A percentile compares a stretch with the other conserved stretches of the same genome.
These are phyloP conservation scores for Kwoniella heveanensis DNA, from an alignment of 768 basidiomycete species.

Conservation along the genomic window DNA sequence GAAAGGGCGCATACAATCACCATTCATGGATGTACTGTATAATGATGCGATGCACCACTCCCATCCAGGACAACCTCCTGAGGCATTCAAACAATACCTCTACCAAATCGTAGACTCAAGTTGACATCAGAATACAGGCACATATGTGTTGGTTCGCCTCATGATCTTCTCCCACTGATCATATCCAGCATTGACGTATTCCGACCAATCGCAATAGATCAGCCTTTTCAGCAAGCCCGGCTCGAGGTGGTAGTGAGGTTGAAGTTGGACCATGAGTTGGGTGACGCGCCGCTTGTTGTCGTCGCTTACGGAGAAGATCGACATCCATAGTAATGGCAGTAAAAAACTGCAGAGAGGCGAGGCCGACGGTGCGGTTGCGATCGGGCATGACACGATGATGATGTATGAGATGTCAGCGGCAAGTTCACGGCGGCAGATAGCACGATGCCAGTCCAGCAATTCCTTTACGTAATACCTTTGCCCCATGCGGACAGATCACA, in stretches of 20 bases:
- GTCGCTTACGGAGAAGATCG: background rate
- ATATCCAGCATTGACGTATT: background rate
- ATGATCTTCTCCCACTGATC: slow-evolving; percentile 8
- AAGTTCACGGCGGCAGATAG: too few species aligned
- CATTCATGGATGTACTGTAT: too few species aligned
- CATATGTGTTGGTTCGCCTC: slow-evolving; percentile 7
- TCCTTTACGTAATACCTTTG: too few species aligned
- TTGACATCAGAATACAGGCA: slow-evolving; percentile 13
- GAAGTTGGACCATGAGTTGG: background rate
- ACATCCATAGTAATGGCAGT: slow-evolving; percentile 21
- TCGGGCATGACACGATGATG: background rate
- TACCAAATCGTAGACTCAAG: background rate
- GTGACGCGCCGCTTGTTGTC: slow-evolving; percentile 3
- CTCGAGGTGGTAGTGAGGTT: slow-evolving; percentile 17
- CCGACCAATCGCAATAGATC: slow-evolving; percentile 7
- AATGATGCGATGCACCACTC: too few species aligned
- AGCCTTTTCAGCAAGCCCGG: slow-evolving; percentile 7
- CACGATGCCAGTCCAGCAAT: too few species aligned
- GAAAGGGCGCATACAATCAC: too few species aligned
- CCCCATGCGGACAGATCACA: too few species aligned
- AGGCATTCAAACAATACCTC: too few species aligned
- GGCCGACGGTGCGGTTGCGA: background rate
- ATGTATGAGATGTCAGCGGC: too few species aligned
- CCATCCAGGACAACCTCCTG: too few species aligned
- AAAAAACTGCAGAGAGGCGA: too few species aligned